These are phyloP conservation scores for Coniferiporia sulphurascens DNA, from an alignment of 1,284 basidiomycete species.

Conservation along the genomic window DNA sequence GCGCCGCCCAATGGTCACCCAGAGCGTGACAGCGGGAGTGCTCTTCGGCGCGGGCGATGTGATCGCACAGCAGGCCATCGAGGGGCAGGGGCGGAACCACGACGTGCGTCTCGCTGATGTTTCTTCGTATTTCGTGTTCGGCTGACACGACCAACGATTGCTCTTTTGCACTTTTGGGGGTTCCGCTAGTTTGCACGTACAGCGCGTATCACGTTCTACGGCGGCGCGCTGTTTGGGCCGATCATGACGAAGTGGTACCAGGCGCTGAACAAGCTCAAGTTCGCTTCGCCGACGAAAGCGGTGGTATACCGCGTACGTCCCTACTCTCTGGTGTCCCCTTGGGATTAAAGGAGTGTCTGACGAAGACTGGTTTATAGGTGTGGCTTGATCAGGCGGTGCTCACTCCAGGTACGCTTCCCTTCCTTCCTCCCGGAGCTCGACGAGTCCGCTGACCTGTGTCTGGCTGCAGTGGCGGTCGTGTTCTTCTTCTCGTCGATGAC, in stretches of 20 bases:
- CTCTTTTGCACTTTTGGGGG: too few relatives aligned
- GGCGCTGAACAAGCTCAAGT: conserved; percentile 58
- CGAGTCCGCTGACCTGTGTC: conserved; percentile 7
- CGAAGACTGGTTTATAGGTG: conserved; percentile 40
- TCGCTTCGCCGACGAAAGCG: conserved; percentile 50
- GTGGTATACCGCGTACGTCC: conserved; percentile 54
- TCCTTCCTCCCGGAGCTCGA: not conserved
- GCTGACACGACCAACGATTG: not conserved
- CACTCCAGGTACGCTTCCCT: conserved; percentile 47
- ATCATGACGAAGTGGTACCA: conserved; percentile 68
- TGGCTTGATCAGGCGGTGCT: conserved; percentile 71
- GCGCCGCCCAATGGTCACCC: conserved; percentile 58
- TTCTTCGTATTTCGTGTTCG: not conserved
- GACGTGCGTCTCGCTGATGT: conserved; percentile 46
- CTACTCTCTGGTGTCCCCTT: not conserved
- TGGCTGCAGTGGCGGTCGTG: conserved; percentile 49
- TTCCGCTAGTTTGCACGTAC: conserved; percentile 58
- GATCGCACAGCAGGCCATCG: conserved; percentile 79
- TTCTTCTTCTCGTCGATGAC: conserved; percentile 77
- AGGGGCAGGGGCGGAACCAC: conserved; percentile 58
- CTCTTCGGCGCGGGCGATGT: conserved; percentile 78
- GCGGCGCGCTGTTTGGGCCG: conserved; percentile 69
- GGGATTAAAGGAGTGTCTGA: not conserved
- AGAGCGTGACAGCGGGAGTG: conserved; percentile 60
- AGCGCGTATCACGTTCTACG: conserved; percentile 68